Percentiles rank a stretch among this genome's conserved stretches.
These are phyloP conservation scores for Boletus rex-veris DNA, from an alignment of 768 basidiomycete species.

Conservation along the genomic window DNA sequence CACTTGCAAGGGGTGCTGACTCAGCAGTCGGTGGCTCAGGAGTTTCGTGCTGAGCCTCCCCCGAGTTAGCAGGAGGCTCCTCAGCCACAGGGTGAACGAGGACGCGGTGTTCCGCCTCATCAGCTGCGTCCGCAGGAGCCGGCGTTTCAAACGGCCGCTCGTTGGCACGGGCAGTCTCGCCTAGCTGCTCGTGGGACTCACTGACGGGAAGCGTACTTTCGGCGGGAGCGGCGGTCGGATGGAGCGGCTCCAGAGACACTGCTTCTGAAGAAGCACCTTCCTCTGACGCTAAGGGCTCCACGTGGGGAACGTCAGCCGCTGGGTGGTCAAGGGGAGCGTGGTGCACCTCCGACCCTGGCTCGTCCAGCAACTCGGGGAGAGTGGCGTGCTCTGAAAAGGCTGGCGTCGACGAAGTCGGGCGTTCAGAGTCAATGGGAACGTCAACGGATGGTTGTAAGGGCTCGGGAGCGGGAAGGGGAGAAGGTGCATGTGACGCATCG, in stretches of 20 bases:
- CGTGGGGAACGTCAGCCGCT: conserved; percentile 13
- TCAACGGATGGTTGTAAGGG: conserved; percentile 15
- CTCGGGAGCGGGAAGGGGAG: conserved; percentile 23
- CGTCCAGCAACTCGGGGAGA: conserved; percentile 2
- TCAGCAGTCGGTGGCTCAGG: conserved; percentile 9
- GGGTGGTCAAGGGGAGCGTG: conserved; percentile 14
- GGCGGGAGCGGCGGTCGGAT: conserved; percentile 6
- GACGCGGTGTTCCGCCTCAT: conserved; percentile 3
- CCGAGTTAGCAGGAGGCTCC: conserved; percentile 5
- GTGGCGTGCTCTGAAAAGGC: conserved; percentile 6
- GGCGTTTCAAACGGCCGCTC: conserved; percentile 9
- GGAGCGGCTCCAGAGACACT: not conserved
- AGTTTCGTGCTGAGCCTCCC: conserved; percentile 9
- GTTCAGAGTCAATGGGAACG: conserved; percentile 17
- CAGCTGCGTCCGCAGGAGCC: not conserved
- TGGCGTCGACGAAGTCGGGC: not conserved
- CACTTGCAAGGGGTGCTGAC: conserved; percentile 1
- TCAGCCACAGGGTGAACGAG: not conserved
- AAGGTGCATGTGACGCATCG: conserved; percentile 35
- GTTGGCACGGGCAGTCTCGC: not conserved
- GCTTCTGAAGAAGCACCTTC: conserved; percentile 8
- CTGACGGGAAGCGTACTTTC: conserved; percentile 5
- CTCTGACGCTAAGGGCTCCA: conserved; percentile 12
- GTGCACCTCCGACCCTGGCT: conserved; percentile 12
- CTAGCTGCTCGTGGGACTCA: conserved; percentile 21